Evolutionary conservation across 2,329 filamentous ascomycete species (phyloP), one percentile per base, ranked within the genome.

Genomic region (Beauveria brongniartii): DNA sequence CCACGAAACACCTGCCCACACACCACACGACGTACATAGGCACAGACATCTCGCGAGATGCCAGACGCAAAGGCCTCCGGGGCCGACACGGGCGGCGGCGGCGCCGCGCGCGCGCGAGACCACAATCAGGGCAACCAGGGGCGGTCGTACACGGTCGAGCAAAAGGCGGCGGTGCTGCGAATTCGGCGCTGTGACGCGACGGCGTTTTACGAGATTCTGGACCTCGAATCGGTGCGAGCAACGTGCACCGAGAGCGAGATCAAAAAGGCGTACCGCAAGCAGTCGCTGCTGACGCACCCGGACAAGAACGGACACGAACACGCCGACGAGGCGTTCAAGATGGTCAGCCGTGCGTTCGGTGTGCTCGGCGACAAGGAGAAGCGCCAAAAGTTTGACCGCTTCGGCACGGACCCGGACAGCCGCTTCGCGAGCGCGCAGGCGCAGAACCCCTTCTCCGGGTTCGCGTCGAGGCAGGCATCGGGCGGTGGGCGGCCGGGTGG

Each of bases 261-360:
- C 72, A 99, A 97, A 75, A 97, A 97, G 79, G 93, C 94, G 7
- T 99, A 99, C 77, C 85, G 93, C 70, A 97, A 96, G 77, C 82
- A 95, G 72, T 94, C 90, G 72, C 79, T 99, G 69, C 81, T 97
- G 70, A 99, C 94, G 63, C 94, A 99, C 80, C 94, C 94, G 65
- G 94, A 99, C 80, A 99, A 99, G 80, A 99, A 99, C 81, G 92
- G 92, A 55, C 92, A 97, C 73, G 88, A 93, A 43, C 86, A 95
- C 63, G 93, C 94, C 60, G 94, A 97, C 73, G 94, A 99, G 78
- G 94, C 94, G 37, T 99, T 99, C 79, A 99, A 99, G 80, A 90
- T 97, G 90, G 92, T 99, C 26, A 90, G 91, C 69, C 84, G 91
- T 68, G 94, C 94, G 18, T 99, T 99, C 73, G 90, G 95, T 68